Conservation (phyloP, 371 early-diverging fungal species). For the Zopfochytrium polystomum region DNA sequence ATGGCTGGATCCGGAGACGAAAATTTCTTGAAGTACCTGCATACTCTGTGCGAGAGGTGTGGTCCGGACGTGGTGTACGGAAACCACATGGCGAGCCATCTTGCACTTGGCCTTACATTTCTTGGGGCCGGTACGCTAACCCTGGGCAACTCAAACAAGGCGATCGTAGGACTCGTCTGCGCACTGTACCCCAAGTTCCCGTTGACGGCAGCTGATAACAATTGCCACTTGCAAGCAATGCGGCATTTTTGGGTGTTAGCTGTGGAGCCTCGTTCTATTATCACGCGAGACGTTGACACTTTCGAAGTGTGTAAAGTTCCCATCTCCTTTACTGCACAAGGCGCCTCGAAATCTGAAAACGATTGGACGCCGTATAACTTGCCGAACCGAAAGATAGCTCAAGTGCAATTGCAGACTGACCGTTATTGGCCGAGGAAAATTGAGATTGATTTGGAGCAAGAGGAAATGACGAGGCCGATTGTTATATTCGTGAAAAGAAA, state of each 20-base stretch:
- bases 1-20: constrained; percentile 80
- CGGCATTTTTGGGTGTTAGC: constrained; percentile 88
- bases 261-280: constrained; percentile 69
- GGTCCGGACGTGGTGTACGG: constrained; percentile 65
- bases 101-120: constrained; percentile 83
- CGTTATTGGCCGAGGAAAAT: constrained; percentile 61
- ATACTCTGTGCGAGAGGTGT: constrained; percentile 50
- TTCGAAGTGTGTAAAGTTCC: constrained; percentile 53
- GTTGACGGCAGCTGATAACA: constrained; percentile 62
- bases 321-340: constrained; percentile 30
- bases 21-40: constrained; percentile 55
- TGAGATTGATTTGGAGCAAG: constrained; percentile 38
- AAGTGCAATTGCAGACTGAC: constrained; percentile 52
- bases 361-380: constrained; percentile 64
- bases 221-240: constrained; percentile 71
- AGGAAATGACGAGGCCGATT: constrained; percentile 26
- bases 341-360: constrained; percentile 23
- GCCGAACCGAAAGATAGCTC: constrained; percentile 56
- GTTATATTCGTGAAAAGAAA: constrained; percentile 47
- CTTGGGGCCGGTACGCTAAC: constrained; percentile 77
- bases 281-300: constrained; percentile 63
- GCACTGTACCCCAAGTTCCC: constrained; percentile 81
- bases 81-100: constrained; percentile 75
- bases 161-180: constrained; percentile 69
- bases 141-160: constrained; percentile 61